A percentile compares a stretch with the other conserved stretches of the same genome.
Conservation (phyloP, 2,329 filamentous ascomycete genomes). For the Penicillium sp. region DNA sequence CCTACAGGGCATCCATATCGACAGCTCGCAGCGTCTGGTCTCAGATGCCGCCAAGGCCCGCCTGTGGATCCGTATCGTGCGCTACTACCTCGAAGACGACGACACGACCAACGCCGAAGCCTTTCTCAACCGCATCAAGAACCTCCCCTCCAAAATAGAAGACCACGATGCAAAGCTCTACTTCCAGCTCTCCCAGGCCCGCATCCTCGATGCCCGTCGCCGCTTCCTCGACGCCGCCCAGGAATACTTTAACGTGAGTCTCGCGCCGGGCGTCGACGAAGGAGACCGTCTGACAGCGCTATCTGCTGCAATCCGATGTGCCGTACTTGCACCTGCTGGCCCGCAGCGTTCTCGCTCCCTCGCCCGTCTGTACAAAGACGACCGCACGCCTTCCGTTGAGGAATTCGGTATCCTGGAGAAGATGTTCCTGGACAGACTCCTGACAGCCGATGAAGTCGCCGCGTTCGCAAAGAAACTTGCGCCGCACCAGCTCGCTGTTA, state of each 20-base stretch:
- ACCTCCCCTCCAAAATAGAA: constrained; percentile 73
- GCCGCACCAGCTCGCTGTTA: constrained; percentile 87
- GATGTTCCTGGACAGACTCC: constrained; percentile 88
- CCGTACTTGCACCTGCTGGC: constrained; percentile 86
- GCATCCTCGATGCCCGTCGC: constrained; percentile 87
- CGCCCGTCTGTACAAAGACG: constrained; percentile 88
- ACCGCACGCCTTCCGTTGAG: constrained; percentile 70
- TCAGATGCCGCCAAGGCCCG: constrained; percentile 77
- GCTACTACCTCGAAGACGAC: constrained; percentile 91
- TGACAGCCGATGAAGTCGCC: constrained; percentile 77
- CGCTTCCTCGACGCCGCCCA: constrained; percentile 84
- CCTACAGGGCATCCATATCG: constrained; percentile 81
- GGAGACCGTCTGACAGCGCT: constrained; percentile 83
- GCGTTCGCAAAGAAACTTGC: constrained; percentile 78
- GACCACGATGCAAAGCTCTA: constrained; percentile 75
- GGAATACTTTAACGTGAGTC: constrained; percentile 84
- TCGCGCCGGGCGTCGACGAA: constrained; percentile 75
- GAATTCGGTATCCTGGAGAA: constrained; percentile 92
- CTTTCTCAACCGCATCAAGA: constrained; percentile 93
- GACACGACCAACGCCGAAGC: constrained; percentile 81
- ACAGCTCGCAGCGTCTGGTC: constrained; percentile 82
- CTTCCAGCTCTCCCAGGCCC: constrained; percentile 88
- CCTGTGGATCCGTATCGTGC: constrained; percentile 90
- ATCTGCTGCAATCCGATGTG: constrained; percentile 84
- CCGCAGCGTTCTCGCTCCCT: constrained; percentile 78